Percentiles rank a stretch among this genome's conserved stretches.
Evolutionary conservation across 495 filamentous ascomycete genomes (phyloP).

Genomic region (Penicillium psychrofluorescens): DNA sequence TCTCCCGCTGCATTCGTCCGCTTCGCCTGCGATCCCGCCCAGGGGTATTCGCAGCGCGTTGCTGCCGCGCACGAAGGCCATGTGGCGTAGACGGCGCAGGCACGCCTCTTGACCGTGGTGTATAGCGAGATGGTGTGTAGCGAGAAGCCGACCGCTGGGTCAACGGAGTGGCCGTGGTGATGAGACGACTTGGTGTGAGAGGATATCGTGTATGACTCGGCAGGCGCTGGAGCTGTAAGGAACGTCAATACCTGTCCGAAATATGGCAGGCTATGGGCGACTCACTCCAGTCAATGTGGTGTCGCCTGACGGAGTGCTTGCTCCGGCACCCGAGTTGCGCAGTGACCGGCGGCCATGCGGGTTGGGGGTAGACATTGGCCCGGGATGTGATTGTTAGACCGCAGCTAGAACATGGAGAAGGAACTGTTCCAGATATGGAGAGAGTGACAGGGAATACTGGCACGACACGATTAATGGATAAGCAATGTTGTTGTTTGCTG

Average conservation of each 20-base stretch:
- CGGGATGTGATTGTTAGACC: neutral
- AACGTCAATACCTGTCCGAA: neutral
- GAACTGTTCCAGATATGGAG: conserved; percentile 1
- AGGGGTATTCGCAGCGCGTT: conserved; percentile 70
- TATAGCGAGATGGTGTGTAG: conserved; percentile 25
- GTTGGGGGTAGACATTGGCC: conserved; percentile 31
- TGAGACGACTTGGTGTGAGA: conserved; percentile 32
- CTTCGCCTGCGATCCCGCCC: conserved; percentile 60
- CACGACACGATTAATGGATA: conserved; percentile 1
- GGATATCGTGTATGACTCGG: conserved; percentile 28
- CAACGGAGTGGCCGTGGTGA: conserved; percentile 25
- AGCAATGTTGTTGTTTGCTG: neutral
- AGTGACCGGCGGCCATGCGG: conserved; percentile 26
- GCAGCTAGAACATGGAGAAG: neutral
- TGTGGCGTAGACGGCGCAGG: conserved; percentile 60
- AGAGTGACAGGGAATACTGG: conserved; percentile 20
- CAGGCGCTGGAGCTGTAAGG: conserved; percentile 28
- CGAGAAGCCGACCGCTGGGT: conserved; percentile 29
- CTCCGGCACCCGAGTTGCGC: conserved; percentile 15
- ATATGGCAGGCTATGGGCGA: neutral
- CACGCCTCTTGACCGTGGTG: conserved; percentile 25
- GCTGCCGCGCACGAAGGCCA: conserved; percentile 63
- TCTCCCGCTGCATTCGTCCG: conserved; percentile 62
- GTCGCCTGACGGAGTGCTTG: conserved; percentile 24
- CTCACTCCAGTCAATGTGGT: conserved; percentile 27